Evolutionary conservation across 306 rosid species (phyloP).

Genomic region (Vicia faba): DNA sequence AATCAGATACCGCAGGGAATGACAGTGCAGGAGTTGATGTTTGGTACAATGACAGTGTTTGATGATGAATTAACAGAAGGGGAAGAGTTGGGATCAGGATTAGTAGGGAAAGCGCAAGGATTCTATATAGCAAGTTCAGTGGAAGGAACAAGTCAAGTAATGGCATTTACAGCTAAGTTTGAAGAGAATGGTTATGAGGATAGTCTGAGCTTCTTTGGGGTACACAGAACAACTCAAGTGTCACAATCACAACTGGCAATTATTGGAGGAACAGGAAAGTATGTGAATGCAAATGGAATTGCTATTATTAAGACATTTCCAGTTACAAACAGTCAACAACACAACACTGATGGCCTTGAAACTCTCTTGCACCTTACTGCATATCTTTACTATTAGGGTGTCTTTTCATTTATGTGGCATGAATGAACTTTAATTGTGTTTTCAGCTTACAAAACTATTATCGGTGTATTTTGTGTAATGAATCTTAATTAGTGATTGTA

Average conservation of each 20-base stretch:
- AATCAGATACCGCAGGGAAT: slow-evolving; percentile 59
- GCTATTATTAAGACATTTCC: slow-evolving; percentile 66
- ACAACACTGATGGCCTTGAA: slow-evolving; percentile 59
- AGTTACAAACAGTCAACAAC: slow-evolving; percentile 50
- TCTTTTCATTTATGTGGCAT: not conserved
- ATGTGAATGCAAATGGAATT: slow-evolving; percentile 63
- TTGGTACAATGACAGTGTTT: slow-evolving; percentile 78
- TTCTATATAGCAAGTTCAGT: slow-evolving; percentile 71
- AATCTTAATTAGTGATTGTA: not conserved
- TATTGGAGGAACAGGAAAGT: slow-evolving; percentile 86
- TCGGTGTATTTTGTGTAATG: not conserved
- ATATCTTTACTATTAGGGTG: slow-evolving; percentile 47
- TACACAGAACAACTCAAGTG: slow-evolving; percentile 54
- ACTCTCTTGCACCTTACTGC: slow-evolving; percentile 63
- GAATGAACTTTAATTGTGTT: not conserved
- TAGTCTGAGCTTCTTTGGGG: slow-evolving; percentile 77
- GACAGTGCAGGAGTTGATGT: slow-evolving; percentile 65
- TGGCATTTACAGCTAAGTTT: slow-evolving; percentile 80
- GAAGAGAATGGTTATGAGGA: slow-evolving; percentile 66
- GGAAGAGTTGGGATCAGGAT: slow-evolving; percentile 70
- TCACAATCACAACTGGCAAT: slow-evolving; percentile 81
- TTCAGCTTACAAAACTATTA: not conserved
- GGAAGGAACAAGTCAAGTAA: slow-evolving; percentile 75
- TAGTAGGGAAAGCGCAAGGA: slow-evolving; percentile 80
- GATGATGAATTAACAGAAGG: slow-evolving; percentile 86